Evolutionary conservation across 305 asterid genomes (phyloP), one percentile per base, ranked within the genome.

Genomic region (Fraxinus velutina): DNA sequence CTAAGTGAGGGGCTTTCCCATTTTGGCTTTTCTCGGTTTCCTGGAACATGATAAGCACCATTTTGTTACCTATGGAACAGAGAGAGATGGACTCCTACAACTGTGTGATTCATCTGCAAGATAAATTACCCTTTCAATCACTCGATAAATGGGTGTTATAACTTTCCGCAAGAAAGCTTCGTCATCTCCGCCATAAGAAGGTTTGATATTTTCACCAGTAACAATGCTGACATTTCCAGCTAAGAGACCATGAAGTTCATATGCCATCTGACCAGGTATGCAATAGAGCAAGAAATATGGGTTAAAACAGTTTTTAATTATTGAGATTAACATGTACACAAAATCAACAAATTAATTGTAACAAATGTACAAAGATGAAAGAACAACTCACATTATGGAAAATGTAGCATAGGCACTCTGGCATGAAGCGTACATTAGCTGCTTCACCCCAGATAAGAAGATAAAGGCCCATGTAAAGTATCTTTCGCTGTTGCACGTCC

Each of bases 371-470:
- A 77, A 80, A 77, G 80, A 79, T 78, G 75, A 86, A 82, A 24
- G 82, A 86, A 84, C 75, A 80, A 86, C 98, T 89, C 77, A 96
- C 99, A 75, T 94, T 96, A 86, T 96, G 99, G 83, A 94, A 96
- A 88, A 96, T 96, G 90, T 96, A 88, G 92, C 99, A 94, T 57
- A 96, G 89, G 85, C 98, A 96, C 94, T 96, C 99, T 30, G 98
- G 99, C 94, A 96, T 90, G 92, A 96, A 96, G 73, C 99, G 94
- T 39, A 93, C 84, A 80, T 96, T 96, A 84, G 97, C 98, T 76
- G 97, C 99, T 90, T 96, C 99, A 39, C 99, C 99, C 99, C 98
- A 96, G 78, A 96, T 92, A 80, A 96, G 98, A 88, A 96, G 98
- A 89, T 92, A 96, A 62, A 96, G 98, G 78, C 99, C 99, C 98